Evolutionary conservation across 495 filamentous ascomycete genomes (phyloP).

Genomic region (Penicillium goetzii): DNA sequence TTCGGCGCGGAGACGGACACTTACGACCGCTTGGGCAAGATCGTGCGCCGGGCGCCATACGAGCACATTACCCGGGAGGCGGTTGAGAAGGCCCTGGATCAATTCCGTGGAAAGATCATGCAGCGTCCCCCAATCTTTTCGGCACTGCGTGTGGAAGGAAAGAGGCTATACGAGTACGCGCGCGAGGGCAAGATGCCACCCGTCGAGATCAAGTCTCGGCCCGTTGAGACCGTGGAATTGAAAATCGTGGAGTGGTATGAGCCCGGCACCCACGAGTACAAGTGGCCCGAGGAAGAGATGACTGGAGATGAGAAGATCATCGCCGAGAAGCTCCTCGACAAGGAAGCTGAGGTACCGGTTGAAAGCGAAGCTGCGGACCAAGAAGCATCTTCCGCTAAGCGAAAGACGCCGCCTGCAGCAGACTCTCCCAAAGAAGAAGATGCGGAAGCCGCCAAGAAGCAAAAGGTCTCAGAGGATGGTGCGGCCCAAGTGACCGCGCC

Average conservation of each 20-base stretch:
- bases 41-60: conserved; percentile 72
- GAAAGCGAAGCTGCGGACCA: conserved; percentile 27
- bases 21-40: conserved; percentile 83
- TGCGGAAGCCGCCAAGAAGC: conserved; percentile 38
- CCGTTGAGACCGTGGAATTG: conserved; percentile 73
- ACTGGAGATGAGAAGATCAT: conserved; percentile 69
- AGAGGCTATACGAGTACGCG: conserved; percentile 94
- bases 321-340: conserved; percentile 67
- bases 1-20: conserved; percentile 94
- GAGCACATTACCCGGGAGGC: conserved; percentile 75
- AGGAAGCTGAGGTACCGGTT: conserved; percentile 36
- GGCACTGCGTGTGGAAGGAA: conserved; percentile 88
- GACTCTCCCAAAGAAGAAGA: conserved; percentile 30
- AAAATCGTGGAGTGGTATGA: conserved; percentile 88
- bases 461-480: conserved; percentile 39
- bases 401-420: conserved; percentile 39
- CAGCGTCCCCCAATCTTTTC: conserved; percentile 92
- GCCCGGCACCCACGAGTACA: conserved; percentile 71
- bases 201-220: conserved; percentile 76
- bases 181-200: conserved; percentile 83
- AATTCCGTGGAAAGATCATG: conserved; percentile 84
- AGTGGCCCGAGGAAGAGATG: conserved; percentile 76
- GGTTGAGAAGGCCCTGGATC: conserved; percentile 74
- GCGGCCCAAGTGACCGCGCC: conserved; percentile 17
- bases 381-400: conserved; percentile 29